These are phyloP conservation scores for Microdochium bolleyi DNA, from an alignment of 2,329 filamentous ascomycete genomes.

Conservation along the genomic window DNA sequence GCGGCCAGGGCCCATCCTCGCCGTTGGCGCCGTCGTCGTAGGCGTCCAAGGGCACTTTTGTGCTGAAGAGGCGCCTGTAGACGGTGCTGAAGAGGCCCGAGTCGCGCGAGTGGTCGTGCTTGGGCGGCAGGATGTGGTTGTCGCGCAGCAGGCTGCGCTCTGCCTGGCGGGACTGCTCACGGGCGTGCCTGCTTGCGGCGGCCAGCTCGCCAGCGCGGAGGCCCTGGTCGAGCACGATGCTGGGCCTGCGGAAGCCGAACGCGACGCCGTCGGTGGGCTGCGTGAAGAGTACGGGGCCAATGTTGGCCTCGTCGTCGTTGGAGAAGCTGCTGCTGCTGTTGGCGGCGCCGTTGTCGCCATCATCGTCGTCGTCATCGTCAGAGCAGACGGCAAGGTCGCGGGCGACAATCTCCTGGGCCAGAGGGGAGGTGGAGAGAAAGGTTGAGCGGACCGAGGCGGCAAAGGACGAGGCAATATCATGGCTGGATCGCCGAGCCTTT, in stretches of 20 bases:
- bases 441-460: background rate
- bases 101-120: slow-evolving; percentile 32
- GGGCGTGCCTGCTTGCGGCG: slow-evolving; percentile 44
- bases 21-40: slow-evolving; percentile 30
- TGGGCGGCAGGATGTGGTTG: slow-evolving; percentile 58
- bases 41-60: slow-evolving; percentile 34
- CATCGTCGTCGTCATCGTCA: slow-evolving; percentile 46
- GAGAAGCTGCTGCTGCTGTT: slow-evolving; percentile 24
- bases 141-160: slow-evolving; percentile 56
- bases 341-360: slow-evolving; percentile 19
- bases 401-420: slow-evolving; percentile 58
- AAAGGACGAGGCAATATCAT: background rate
- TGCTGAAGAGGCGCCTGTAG: slow-evolving; percentile 43
- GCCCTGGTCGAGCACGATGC: slow-evolving; percentile 49
- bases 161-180: slow-evolving; percentile 46
- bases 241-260: slow-evolving; percentile 61
- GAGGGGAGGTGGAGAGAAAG: slow-evolving; percentile 32
- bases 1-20: slow-evolving; percentile 22
- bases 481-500: background rate
- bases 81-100: slow-evolving; percentile 27
- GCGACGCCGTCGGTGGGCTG: slow-evolving; percentile 65
- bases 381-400: slow-evolving; percentile 59
- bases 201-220: slow-evolving; percentile 27
- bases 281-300: slow-evolving; percentile 54
- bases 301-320: slow-evolving; percentile 11